Evolutionary conservation across 176 grass and related monocot genomes (phyloP).

Genomic region (maize (Zea mays)): DNA sequence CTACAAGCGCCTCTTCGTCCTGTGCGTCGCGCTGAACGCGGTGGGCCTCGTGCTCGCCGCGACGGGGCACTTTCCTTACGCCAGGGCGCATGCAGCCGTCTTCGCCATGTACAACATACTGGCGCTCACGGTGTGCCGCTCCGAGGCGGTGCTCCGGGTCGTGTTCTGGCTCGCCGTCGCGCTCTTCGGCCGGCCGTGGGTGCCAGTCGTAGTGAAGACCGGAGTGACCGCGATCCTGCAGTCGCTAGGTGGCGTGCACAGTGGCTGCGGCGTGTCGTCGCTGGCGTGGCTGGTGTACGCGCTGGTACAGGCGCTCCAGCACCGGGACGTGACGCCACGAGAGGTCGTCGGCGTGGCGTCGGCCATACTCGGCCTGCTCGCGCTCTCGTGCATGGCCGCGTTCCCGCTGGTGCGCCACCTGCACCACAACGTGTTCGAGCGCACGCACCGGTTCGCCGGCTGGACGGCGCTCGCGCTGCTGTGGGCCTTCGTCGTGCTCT

Average conservation of each 20-base stretch:
- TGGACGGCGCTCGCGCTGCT: conserved; percentile 63
- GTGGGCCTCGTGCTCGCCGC: conserved; percentile 40
- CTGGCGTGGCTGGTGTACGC: conserved; percentile 66
- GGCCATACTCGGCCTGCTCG: conserved; percentile 52
- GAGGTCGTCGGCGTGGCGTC: conserved; percentile 53
- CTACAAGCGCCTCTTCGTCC: conserved; percentile 67
- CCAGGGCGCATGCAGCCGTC: conserved; percentile 44
- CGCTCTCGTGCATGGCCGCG: conserved; percentile 52
- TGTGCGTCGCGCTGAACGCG: conserved; percentile 45
- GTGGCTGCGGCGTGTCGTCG: conserved; percentile 66
- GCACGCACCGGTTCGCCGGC: conserved; percentile 73
- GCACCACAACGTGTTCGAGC: conserved; percentile 84
- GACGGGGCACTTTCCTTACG: conserved; percentile 49
- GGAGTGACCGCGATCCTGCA: conserved; percentile 54
- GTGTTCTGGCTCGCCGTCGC: conserved; percentile 66
- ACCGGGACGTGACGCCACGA: conserved; percentile 19
- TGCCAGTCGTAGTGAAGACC: conserved; percentile 55
- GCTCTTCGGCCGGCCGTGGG: conserved; percentile 45
- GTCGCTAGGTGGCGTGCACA: conserved; percentile 70
- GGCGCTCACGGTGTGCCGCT: conserved; percentile 73
- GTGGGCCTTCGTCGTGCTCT: conserved; percentile 66
- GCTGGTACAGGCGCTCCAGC: conserved; percentile 29
- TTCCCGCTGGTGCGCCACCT: conserved; percentile 80
- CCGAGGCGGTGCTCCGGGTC: conserved; percentile 53
- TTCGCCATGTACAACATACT: conserved; percentile 72